Evolutionary conservation across 2,329 filamentous ascomycete species (phyloP), one percentile per base, ranked within the genome.

Genomic region (Cytospora mali): DNA sequence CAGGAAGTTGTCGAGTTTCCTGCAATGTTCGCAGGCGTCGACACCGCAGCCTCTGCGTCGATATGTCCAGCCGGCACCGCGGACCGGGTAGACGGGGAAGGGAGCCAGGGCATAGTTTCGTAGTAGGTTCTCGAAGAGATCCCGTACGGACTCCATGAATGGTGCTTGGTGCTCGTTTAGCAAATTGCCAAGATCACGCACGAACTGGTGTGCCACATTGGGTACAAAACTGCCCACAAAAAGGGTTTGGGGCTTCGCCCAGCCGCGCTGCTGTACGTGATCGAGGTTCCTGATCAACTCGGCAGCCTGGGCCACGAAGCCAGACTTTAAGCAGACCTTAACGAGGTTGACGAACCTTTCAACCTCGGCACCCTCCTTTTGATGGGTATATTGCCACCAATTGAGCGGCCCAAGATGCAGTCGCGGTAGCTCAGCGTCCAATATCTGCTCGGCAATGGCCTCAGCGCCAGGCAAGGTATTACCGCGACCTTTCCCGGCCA

Each of bases 61-160:
- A 23, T 25, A 16, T n/a, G 53, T 18, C 39, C 28, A 7, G 1
- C 53, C 53, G 3, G 27, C 53, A 25, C 1, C 4, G 18, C 35
- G 10, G 9, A 33, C 23, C 16, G 53, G 53, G 53, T 27, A 39
- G 10, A 28, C 53, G 5, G 53, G 53, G 11, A 27, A 9, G 0
- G 31, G 23, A 2, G 23, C 18, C 33, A 61, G 33, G 9, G 39
- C 39, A 16, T 61, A 61, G 39, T 46, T 35, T 14, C 58, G 58
- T n/a, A 61, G 33, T 2, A 61, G 50, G 35, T 49, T 2, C 50
- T 54, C 50, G 27, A 55, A 48, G 49, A 49, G 0, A n/a, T 25
- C 16, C 14, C 50, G 50, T 5, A 31, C 33, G n/a, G 58, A 48
- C 27, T 61, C 58, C 25, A 31, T 49, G 39, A 61, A 48, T 1